phyloP scores from a whole-genome alignment of 495 filamentous ascomycete species.

The Trichoderma asperelloides region DNA sequence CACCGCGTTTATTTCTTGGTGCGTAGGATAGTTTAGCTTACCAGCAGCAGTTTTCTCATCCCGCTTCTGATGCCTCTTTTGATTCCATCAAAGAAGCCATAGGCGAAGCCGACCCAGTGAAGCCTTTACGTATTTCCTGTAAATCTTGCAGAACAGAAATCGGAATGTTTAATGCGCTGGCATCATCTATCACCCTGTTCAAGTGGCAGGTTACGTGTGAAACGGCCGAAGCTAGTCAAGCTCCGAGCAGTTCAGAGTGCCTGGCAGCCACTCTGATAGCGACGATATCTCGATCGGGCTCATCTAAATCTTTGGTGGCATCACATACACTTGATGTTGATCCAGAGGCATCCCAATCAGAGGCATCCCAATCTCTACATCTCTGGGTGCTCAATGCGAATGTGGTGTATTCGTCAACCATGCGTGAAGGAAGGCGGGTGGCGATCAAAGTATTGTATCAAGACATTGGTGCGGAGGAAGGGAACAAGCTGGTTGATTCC shows the following conservation, averaged over 20 bases:
- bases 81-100: slow-evolving; percentile 11
- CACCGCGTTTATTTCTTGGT: background rate
- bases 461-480: slow-evolving; percentile 29
- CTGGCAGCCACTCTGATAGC: slow-evolving; percentile 38
- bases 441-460: slow-evolving; percentile 64
- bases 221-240: slow-evolving; percentile 13
- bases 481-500: slow-evolving; percentile 46
- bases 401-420: slow-evolving; percentile 49
- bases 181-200: slow-evolving; percentile 25
- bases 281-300: slow-evolving; percentile 36
- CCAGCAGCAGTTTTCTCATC: slow-evolving; percentile 9
- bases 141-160: slow-evolving; percentile 28
- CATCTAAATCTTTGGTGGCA: slow-evolving; percentile 38
- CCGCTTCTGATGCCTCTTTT: slow-evolving; percentile 14
- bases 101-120: slow-evolving; percentile 14
- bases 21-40: background rate
- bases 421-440: slow-evolving; percentile 28
- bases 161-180: slow-evolving; percentile 46
- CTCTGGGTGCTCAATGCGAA: slow-evolving; percentile 66
- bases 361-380: slow-evolving; percentile 23
- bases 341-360: slow-evolving; percentile 5
- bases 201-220: slow-evolving; percentile 29
- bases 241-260: slow-evolving; percentile 33
- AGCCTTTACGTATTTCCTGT: slow-evolving; percentile 33
- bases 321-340: slow-evolving; percentile 19